Base-by-base conservation (phyloP, 164 flowering plant genomes). In the Nymphaea colorata region DNA sequence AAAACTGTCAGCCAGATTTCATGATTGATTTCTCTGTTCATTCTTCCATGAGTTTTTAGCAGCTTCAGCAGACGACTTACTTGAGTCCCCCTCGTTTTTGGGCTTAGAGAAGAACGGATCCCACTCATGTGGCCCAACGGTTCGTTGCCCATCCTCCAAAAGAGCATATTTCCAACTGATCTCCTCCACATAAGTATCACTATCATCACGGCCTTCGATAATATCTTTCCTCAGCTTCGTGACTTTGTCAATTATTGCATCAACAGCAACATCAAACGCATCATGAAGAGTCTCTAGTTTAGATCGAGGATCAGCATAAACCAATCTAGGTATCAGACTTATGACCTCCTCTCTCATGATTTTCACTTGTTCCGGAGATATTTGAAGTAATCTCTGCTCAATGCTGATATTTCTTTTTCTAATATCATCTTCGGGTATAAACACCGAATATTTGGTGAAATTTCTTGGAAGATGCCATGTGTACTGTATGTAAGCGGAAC, bases 381-480 rank as follows among this genome's bases (percentile, higher is more conserved):
- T 83, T 76, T 81, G 78, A 16, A 70, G 65, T 11, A 92, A 81
- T 70, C 88, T 79, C 61, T 87, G 77, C 77, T 87, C 94, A 69
- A 92, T 88, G 79, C 88, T 92, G 10, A 86, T 60, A 67, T 85
- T 86, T 66, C 76, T 77, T 70, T 80, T 88, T 2, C 94, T 86
- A 55, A 95, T 71, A 72, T 87, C 90, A 68, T 92, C 86, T 83
- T 91, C 96, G 0, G 96, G 87, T 61, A 95, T 88, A 76, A 92
- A 90, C 7, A 95, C 98, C 0, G 99, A 95, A 71, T 92, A 95
- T 42, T 66, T 79, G 0, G 92, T 64, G 62, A 71, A 89, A 75
- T 95, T 81, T 78, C 84, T 85, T 0, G 98, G 98, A 53, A 93
- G 89, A 78, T 93, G 97, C 98, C 98, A 93, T 15, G 90, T 86